Base-by-base conservation (phyloP, 805 yeast species). In the Dipodascopsis uninucleata region DNA sequence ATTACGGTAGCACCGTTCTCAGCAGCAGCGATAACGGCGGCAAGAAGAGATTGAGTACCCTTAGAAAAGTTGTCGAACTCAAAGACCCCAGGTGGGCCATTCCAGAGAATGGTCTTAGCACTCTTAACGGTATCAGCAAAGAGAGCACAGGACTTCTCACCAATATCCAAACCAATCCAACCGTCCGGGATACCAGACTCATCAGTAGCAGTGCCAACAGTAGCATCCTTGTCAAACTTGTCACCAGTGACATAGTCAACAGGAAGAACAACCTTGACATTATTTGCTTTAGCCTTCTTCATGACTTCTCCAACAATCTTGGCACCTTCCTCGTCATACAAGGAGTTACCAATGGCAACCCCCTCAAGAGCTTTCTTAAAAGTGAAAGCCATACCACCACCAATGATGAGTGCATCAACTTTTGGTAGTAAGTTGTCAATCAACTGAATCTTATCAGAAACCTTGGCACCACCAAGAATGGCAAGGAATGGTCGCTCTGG, bases 331-430 rank as follows among this genome's bases (percentile, higher is more conserved):
- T 78, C 82, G 69, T 93, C 98, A 72, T 66, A 93, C 65, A 93
- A 76, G 29, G 98, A 93, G 70, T 82, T 74, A 71, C 98, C 98
- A 61, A 93, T 93, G 56, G 81, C 70, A 73, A 87, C 79, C 68
- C 78, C 76, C 71, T 87, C 85, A 55, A 87, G 66, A 43, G 90
- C 84, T 79, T 93, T 93, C 80, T 85, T 87, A 82, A 93, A 93
- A 62, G 98, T 93, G 84, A 90, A 93, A 53, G 98, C 93, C 98
- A 93, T 93, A 75, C 98, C 98, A 76, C 98, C 98, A 69, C 98
- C 97, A 64, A 93, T 81, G 73, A 93, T 87, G 69, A 93, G 77
- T 56, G 82, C 72, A 73, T 93, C 84, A 64, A 93, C 97, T 81
- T 93, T 93, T 78, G 90, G 93, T 65, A 90, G 79, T 41, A 70